A percentile compares a stretch with the other conserved stretches of the same genome.
Evolutionary conservation across 805 yeast species (phyloP).

Genomic region (Torulaspora gathmanii): DNA sequence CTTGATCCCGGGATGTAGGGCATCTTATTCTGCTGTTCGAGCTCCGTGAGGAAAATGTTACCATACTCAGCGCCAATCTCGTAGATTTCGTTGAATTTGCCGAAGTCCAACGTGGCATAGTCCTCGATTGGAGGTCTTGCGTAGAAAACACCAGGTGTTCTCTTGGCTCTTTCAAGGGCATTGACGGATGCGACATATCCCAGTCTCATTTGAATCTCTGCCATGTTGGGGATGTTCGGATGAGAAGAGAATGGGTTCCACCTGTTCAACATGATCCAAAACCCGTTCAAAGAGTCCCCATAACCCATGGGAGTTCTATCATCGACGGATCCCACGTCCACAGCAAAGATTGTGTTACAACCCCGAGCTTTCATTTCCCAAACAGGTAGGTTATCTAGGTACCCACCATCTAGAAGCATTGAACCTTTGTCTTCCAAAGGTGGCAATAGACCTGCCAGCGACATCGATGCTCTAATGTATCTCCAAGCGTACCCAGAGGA

Average conservation of each 20-base stretch:
- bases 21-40: slow-evolving; percentile 50
- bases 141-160: slow-evolving; percentile 77
- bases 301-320: slow-evolving; percentile 84
- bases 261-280: slow-evolving; percentile 82
- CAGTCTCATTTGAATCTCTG: slow-evolving; percentile 87
- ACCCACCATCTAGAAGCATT: slow-evolving; percentile 95
- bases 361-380: slow-evolving; percentile 87
- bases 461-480: slow-evolving; percentile 92
- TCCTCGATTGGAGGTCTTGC: slow-evolving; percentile 91
- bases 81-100: slow-evolving; percentile 84
- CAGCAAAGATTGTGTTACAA: slow-evolving; percentile 81
- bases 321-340: slow-evolving; percentile 93
- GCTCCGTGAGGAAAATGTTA: slow-evolving; percentile 46
- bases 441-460: slow-evolving; percentile 89
- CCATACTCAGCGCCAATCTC: slow-evolving; percentile 77
- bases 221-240: slow-evolving; percentile 89
- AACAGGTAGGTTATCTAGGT: slow-evolving; percentile 89
- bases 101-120: slow-evolving; percentile 88
- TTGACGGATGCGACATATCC: slow-evolving; percentile 95
- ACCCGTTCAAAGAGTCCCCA: slow-evolving; percentile 89
- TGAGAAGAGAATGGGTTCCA: slow-evolving; percentile 85
- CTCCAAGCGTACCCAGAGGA: slow-evolving; percentile 93
- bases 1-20: slow-evolving; percentile 57
- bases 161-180: slow-evolving; percentile 83
- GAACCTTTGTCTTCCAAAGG: slow-evolving; percentile 79